Evolutionary conservation across 1,139 yeast species (phyloP), one percentile per base, ranked within the genome.

Genomic region (Ogataea hybrid): DNA sequence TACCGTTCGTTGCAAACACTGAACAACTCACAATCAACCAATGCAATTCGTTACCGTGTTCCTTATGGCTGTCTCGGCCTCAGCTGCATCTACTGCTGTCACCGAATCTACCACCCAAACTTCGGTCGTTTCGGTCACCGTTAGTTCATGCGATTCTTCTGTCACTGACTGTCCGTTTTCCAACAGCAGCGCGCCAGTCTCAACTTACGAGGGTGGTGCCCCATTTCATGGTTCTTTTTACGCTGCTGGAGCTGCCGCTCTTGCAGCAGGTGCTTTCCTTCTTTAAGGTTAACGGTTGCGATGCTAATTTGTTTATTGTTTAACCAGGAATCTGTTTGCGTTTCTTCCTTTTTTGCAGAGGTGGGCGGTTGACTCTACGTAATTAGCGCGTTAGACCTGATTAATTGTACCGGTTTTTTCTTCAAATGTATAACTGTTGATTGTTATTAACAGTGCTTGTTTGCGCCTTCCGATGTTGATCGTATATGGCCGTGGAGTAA

Each of bases 171-270:
- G 56, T 25, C 56, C 56, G 32, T 43, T 39, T 45, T 29, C 36
- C 16, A 51, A 47, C 41, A 31, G 64, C 52, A 52, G 55, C 41
- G 18, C 58, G 32, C 54, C 65, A 37, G 45, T 64, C 35, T 53
- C 62, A 37, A 54, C 63, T 39, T 65, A 73, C 43, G 66, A 71
- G 51, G 77, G 71, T 66, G 79, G 73, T 59, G 79, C 78, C 55
- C 71, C 74, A 48, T 65, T 70, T 59, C 70, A 42, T 15, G 57
- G 53, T 34, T 49, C 55, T 6, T 47, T 71, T 66, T 81, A 81
- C 58, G 82, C 81, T 69, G 72, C 76, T 61, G 72, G 79, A 66
- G 84, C 81, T 67, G 84, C 83, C 61, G 83, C 79, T 56, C 78
- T 78, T 52, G 84, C 82, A 54, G 84, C 82, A 54, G 84, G 81